Base-by-base conservation (phyloP, 139 green algal genomes). In the Micromonas commoda region DNA sequence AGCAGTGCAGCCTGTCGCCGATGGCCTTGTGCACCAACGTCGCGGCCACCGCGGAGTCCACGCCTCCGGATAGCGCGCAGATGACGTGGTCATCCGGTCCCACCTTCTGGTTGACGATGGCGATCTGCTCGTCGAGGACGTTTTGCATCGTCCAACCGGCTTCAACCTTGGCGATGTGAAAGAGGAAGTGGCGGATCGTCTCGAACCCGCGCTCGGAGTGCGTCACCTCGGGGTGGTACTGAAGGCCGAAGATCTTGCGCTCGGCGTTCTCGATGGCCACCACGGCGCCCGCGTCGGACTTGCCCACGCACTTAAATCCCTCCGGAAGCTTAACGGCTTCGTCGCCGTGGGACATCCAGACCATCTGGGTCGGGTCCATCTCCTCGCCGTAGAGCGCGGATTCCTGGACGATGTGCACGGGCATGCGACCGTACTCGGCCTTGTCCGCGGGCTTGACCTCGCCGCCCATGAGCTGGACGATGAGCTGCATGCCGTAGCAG, bases 291-390 rank as follows among this genome's bases (percentile, higher is more conserved):
- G 34, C 85, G 73, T 94, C 87, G 80, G 86, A 93, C 63, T 86
- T 92, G 6, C 88, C 94, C 13, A 96, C 90, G 9, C 81, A 77
- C 0, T 32, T 72, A 80, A 99, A 99, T 29, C 94, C 94, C 6
- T 91, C 84, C 0, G 96, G 96, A 66, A 99, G 87, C 77, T 86
- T 80, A 9, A 16, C 9, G 45, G 90, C 93, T 80, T 96, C 90
- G 73, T 99, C 96, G 19, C 95, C 94, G 83, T 99, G 96, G 75
- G 87, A 95, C 96, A 99, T 99, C 96, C 96, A 99, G 38, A 99
- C 96, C 23, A 76, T 76, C 84, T 97, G 88, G 51, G 72, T 51
- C 19, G 60, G 28, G 32, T 76, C 9, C 1, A 37, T 20, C 2
- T 45, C 31, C 1, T 69, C 24, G 21, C 57, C 72, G 6, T 57